Conservation (phyloP, 176 grass and related monocot species). For the Musa itinerans region DNA sequence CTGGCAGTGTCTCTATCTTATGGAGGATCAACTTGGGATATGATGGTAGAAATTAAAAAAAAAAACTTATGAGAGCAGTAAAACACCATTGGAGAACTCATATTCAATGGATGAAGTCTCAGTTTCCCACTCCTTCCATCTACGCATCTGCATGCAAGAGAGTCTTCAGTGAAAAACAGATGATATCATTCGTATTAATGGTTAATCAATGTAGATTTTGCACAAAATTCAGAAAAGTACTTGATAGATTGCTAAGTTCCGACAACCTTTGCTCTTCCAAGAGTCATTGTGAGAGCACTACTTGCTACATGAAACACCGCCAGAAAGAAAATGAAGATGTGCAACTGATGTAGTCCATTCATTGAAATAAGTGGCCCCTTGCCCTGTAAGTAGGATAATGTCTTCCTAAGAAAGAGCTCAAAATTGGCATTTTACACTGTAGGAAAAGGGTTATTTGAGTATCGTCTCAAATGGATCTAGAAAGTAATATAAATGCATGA, state of each 20-base stretch:
- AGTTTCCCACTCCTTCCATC: slow-evolving; percentile 92
- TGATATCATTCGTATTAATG: no score
- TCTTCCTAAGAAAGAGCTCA: no score
- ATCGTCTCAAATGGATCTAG: no score
- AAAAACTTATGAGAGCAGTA: slow-evolving; percentile 3
- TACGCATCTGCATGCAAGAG: slow-evolving; percentile 44
- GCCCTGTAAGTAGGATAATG: slow-evolving; percentile 24
- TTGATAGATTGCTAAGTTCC: no score
- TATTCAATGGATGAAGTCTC: slow-evolving; percentile 42
- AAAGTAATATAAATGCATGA: no score
- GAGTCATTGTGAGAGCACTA: slow-evolving; percentile 73
- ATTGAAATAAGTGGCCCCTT: slow-evolving; percentile 75
- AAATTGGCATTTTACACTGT: no score
- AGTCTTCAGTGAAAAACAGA: background rate
- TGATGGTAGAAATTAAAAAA: background rate
- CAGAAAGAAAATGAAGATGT: slow-evolving; percentile 99
- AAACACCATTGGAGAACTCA: slow-evolving; percentile 65
- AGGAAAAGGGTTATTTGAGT: no score
- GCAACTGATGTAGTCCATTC: slow-evolving; percentile 82
- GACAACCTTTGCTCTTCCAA: slow-evolving; percentile 33
- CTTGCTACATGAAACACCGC: slow-evolving; percentile 76
- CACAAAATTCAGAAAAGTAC: no score
- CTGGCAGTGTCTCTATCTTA: no score
- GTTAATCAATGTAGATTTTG: no score
- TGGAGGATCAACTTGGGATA: no score